Conservation (phyloP, 176 grass and related monocot species). For the Avena insularis region DNA sequence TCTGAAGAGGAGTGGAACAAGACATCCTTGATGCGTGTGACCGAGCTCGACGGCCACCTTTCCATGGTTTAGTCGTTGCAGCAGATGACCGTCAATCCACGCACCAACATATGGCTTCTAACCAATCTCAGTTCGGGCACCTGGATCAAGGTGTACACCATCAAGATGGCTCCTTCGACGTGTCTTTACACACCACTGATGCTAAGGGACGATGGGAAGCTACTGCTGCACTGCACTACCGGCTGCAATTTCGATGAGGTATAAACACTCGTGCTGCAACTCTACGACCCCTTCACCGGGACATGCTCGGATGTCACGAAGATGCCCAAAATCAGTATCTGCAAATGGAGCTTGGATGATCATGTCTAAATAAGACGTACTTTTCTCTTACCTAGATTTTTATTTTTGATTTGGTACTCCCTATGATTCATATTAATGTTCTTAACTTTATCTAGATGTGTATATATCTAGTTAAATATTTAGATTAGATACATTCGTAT, state of each 20-base stretch:
- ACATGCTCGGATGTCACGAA: neutral
- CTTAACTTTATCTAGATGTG: no score
- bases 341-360: neutral
- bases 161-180: neutral
- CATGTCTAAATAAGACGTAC: neutral
- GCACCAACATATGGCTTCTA: constrained; percentile 11
- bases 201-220: neutral
- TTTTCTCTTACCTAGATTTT: neutral
- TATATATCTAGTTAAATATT: no score
- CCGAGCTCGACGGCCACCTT: neutral
- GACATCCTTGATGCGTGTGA: neutral
- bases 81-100: neutral
- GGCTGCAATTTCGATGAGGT: neutral
- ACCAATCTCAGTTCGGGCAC: neutral
- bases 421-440: no score
- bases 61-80: neutral
- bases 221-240: neutral
- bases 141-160: neutral
- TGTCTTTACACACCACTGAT: neutral
- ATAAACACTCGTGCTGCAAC: neutral
- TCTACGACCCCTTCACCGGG: neutral
- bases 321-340: neutral
- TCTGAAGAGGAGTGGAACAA: neutral
- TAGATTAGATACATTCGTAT: no score
- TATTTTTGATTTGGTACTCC: neutral